Conservation (phyloP, 805 yeast species). For the Nakazawaea peltata region DNA sequence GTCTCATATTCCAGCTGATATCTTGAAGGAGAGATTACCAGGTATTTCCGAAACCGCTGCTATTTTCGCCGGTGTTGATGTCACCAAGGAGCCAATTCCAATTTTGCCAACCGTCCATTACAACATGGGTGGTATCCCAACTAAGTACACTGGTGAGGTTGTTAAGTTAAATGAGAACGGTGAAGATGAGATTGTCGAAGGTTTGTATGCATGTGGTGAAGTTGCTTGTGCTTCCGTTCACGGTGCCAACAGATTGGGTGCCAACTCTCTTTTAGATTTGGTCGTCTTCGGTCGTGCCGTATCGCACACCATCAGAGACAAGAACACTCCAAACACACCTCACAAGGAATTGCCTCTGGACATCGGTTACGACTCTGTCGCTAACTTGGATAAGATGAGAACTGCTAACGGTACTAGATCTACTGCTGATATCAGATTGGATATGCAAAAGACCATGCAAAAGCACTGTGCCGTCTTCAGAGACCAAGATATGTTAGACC, state of each 20-base stretch:
- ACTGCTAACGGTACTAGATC: constrained; percentile 73
- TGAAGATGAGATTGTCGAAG: constrained; percentile 85
- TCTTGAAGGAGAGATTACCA: constrained; percentile 91
- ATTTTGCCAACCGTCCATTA: constrained; percentile 97
- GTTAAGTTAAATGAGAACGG: constrained; percentile 78
- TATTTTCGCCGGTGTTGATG: constrained; percentile 98
- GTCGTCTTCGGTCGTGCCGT: constrained; percentile 99
- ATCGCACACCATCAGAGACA: constrained; percentile 81
- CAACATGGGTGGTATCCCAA: constrained; percentile 99
- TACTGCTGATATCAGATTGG: constrained; percentile 83
- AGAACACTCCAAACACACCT: constrained; percentile 83
- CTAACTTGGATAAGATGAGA: constrained; percentile 83
- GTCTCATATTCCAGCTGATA: constrained; percentile 87
- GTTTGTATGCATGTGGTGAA: constrained; percentile 96
- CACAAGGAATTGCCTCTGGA: constrained; percentile 77
- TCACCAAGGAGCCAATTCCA: constrained; percentile 98
- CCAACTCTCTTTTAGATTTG: constrained; percentile 91
- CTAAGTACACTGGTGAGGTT: constrained; percentile 95
- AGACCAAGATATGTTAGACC: constrained; percentile 83
- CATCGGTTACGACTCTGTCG: constrained; percentile 83
- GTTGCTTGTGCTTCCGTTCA: constrained; percentile 99
- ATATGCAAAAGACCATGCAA: constrained; percentile 96
- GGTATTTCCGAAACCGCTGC: constrained; percentile 99
- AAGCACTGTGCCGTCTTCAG: constrained; percentile 95
- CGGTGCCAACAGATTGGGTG: constrained; percentile 99